Evolutionary conservation across 495 filamentous ascomycete genomes (phyloP), one percentile per base, ranked within the genome.

Genomic region (Penicillium manginii): DNA sequence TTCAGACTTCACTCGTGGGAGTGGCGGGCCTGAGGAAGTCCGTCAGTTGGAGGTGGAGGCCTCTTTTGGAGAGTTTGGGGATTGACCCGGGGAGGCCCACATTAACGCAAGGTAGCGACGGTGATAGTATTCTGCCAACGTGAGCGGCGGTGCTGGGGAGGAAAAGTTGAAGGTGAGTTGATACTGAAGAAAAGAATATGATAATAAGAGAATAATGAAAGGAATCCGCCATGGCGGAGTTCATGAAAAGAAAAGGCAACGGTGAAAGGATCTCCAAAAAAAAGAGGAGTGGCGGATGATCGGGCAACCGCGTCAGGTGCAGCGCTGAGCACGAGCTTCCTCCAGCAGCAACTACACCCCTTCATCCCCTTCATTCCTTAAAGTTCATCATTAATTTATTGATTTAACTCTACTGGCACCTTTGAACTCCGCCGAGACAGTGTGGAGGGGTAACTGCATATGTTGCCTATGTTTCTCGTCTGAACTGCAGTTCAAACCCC

Each of bases 251-350:
- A 8, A 43, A 43, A 54, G 51, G 23, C 29, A 49, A 37, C 12
- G 15, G 35, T n/a, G 35, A 39, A 19, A 31, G 35, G 43, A 21
- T 29, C 26, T 29, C 26, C 26, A 29, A 12, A n/a, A 14, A 14
- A 26, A 29, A 22, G n/a, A 43, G 21, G 23, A 42, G 17, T 22
- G 53, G 43, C 9, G 32, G 40, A 47, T 57, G 49, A 57, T 61
- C 52, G 32, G 39, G 19, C 35, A 39, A 37, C 32, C 59, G 54
- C 31, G 59, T 61, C 59, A 61, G 59, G 59, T 53, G 59, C 19
- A 2, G 26, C 26, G 26, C 6, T 8, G 26, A 29, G 26, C 26
- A 29, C 26, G 26, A 29, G 26, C 26, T 29, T 29, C n/a, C 23
- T 23, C 4, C 23, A 23, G 4, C 23, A 23, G 2, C 23, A 23